Evolutionary conservation across 805 yeast genomes (phyloP).

Genomic region (Blastobotrys mokoenaii): DNA sequence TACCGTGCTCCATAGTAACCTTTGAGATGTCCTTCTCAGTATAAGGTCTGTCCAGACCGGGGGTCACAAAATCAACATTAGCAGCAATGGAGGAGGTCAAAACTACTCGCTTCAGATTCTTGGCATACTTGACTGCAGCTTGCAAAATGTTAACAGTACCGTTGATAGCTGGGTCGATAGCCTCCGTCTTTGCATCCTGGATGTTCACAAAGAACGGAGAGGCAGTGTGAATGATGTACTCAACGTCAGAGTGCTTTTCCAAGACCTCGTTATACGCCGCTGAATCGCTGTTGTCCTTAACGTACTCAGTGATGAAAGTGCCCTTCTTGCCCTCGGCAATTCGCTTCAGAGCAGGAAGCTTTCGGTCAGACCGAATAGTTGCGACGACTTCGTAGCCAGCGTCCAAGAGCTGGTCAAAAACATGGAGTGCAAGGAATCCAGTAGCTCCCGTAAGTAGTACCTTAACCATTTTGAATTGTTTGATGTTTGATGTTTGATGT

Average conservation of each 20-base stretch:
- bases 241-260: conserved; percentile 29
- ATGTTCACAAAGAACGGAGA: conserved; percentile 31
- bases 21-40: conserved; percentile 34
- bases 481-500: too few relatives aligned
- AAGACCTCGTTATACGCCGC: conserved; percentile 45
- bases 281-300: conserved; percentile 25
- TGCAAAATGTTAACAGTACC: conserved; percentile 38
- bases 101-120: conserved; percentile 37
- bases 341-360: conserved; percentile 17
- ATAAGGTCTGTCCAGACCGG: conserved; percentile 15
- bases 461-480: background rate
- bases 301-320: conserved; percentile 22
- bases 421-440: conserved; percentile 20
- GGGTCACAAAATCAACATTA: conserved; percentile 25
- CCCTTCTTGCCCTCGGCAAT: background rate
- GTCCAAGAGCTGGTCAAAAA: conserved; percentile 26
- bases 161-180: conserved; percentile 39
- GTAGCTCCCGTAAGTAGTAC: conserved; percentile 21
- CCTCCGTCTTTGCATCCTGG: conserved; percentile 33
- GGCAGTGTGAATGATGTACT: conserved; percentile 34
- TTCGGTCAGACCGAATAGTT: conserved; percentile 37
- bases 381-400: conserved; percentile 39
- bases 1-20: conserved; percentile 24
- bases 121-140: conserved; percentile 32
- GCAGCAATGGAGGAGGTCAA: conserved; percentile 49